Evolutionary conservation across 2,329 filamentous ascomycete species (phyloP), one percentile per base, ranked within the genome.

Genomic region (Ophiosphaerella korrae): DNA sequence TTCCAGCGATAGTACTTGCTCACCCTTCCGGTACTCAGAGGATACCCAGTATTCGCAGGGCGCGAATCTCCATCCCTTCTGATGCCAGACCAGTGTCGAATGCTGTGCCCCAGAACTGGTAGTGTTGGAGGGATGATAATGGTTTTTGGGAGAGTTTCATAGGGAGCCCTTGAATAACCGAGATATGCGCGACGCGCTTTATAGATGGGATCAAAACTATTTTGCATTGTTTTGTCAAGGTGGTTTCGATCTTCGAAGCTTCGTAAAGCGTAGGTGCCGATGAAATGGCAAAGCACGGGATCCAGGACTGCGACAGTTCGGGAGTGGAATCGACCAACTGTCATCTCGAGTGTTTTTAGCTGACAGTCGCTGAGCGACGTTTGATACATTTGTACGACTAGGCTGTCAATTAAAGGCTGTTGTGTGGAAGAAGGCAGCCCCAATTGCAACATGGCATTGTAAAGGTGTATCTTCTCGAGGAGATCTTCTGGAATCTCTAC

Each of bases 381-480:
- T 18, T 50, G n/a, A 44, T 57, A 53, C 55, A 64, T 58, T 18
- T 64, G 44, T 8, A 52, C 33, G 29, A 53, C 38, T 3, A 66
- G 50, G 11, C 39, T 36, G 18, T 63, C 49, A 7, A 56, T 53
- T 7, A 66, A 49, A 2, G 49, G 45, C 7, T 40, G 42, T 23
- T 60, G 52, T 11, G 60, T 23, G 9, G 37, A 52, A 5, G 40
- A 50, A 0, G 55, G 48, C 2, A 64, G 38, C 5, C 51, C 59
- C 1, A 66, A 46, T 16, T 66, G 63, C 2, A 63, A 48, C 53
- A 57, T 60, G 8, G 50, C 51, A 37, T 61, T 62, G 45, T 66
- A 66, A 1, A 64, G 48, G 23, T 66, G 55, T 1, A 64, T 64
- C 29, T 57, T 64, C 1, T 52, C 50, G 2, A 50, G 31, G 7